Evolutionary conservation across 129 eudicot genomes (phyloP).

Genomic region (Lactuca saligna): DNA sequence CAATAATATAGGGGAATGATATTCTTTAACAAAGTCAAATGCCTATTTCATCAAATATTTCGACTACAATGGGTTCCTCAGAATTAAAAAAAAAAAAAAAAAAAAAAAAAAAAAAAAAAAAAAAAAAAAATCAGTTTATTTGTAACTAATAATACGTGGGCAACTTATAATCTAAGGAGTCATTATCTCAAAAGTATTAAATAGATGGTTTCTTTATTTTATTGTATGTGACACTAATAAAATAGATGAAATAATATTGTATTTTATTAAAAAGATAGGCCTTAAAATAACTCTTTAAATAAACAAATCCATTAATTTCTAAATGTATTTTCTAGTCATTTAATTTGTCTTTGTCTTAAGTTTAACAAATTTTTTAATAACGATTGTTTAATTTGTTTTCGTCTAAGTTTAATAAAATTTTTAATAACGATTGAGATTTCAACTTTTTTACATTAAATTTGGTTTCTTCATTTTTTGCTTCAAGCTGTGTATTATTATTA

Average conservation of each 20-base stretch:
- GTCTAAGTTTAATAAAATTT: not conserved
- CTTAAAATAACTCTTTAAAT: not conserved
- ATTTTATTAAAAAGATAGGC: not conserved
- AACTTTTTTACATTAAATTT: too few species aligned
- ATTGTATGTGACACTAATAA: too few species aligned
- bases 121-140: not conserved
- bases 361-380: too few species aligned
- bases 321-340: too few species aligned
- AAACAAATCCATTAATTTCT: not conserved
- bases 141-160: not conserved
- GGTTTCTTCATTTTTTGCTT: too few species aligned
- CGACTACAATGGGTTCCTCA: not conserved
- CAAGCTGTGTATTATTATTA: too few species aligned
- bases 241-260: too few species aligned
- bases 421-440: not conserved
- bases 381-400: not conserved
- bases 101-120: too few species aligned
- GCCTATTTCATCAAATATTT: not conserved
- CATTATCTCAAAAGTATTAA: too few species aligned
- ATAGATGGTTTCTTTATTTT: too few species aligned
- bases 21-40: not conserved
- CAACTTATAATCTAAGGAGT: not conserved
- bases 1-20: too few species aligned
- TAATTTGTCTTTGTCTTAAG: not conserved
- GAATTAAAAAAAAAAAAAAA: too few species aligned